A percentile compares a stretch with the other conserved stretches of the same genome.
Conservation (phyloP, 2,329 filamentous ascomycete species). For the Pseudopyrenochaeta lycopersici region DNA sequence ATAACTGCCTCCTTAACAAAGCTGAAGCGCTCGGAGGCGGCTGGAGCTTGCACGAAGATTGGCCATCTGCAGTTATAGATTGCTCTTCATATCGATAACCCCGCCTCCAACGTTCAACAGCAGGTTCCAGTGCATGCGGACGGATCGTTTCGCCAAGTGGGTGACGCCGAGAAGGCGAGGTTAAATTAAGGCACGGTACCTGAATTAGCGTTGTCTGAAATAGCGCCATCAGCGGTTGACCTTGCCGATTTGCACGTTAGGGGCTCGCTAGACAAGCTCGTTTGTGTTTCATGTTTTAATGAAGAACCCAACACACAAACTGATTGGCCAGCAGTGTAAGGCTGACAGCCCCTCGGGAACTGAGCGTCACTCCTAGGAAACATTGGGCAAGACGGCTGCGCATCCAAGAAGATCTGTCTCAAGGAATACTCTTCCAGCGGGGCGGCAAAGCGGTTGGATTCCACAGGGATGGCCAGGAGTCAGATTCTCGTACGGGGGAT, state of each 20-base stretch:
- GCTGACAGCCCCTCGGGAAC: constrained; percentile 31
- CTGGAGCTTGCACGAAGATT: constrained; percentile 7
- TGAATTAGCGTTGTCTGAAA: constrained; percentile 39
- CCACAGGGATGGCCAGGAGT: constrained; percentile 21
- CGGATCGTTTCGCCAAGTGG: constrained; percentile 6
- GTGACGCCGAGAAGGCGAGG: neutral
- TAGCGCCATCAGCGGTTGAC: constrained; percentile 37
- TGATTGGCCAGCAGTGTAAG: constrained; percentile 38
- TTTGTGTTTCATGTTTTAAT: constrained; percentile 44
- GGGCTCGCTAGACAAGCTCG: constrained; percentile 27
- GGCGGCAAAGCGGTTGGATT: constrained; percentile 24
- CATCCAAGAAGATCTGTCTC: constrained; percentile 28
- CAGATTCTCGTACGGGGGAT: constrained; percentile 17
- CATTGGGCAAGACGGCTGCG: constrained; percentile 25
- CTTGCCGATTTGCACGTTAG: constrained; percentile 23
- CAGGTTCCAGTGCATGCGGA: constrained; percentile 9
- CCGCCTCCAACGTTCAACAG: constrained; percentile 17
- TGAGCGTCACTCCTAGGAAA: constrained; percentile 20
- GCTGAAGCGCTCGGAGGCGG: constrained; percentile 8
- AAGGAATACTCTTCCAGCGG: constrained; percentile 32
- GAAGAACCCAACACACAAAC: constrained; percentile 5
- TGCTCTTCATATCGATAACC: constrained; percentile 12
- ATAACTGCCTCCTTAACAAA: constrained; percentile 13
- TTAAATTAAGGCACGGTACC: constrained; percentile 42
- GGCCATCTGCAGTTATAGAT: constrained; percentile 1